A percentile compares a stretch with the other conserved stretches of the same genome.
These are phyloP conservation scores for Synchytrium microbalum DNA, from an alignment of 371 early-diverging fungal species.

Conservation along the genomic window DNA sequence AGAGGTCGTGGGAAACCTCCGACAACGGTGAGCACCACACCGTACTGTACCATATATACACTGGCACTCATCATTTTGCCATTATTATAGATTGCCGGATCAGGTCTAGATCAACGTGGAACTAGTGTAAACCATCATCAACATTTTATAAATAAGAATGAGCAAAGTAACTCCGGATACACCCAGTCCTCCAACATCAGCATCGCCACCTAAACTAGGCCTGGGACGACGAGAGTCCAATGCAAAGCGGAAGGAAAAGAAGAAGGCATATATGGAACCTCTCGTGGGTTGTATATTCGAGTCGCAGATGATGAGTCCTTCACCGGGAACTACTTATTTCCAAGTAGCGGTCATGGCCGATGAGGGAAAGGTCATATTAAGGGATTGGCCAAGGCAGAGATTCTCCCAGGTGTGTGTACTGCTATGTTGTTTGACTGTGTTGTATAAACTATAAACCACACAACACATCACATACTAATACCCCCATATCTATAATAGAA, in stretches of 20 bases:
- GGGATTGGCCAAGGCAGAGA: constrained; percentile 27
- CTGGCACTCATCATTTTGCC: no score
- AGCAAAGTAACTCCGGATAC: no score
- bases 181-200: no score
- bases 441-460: no score
- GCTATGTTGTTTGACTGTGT: background rate
- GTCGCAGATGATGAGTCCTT: constrained; percentile 13
- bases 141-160: no score
- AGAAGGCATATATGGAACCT: background rate
- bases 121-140: no score
- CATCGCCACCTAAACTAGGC: background rate
- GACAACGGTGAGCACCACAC: no score
- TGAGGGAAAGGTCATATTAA: constrained; percentile 13
- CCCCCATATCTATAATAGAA: constrained; percentile 7
- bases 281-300: constrained; percentile 6
- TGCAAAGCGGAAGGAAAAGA: background rate
- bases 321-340: constrained; percentile 20
- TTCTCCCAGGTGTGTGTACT: constrained; percentile 13
- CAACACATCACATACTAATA: constrained; percentile 4
- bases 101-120: no score
- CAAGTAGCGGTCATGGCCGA: constrained; percentile 16
- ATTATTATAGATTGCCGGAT: no score
- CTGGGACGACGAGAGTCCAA: background rate
- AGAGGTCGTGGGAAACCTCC: no score
- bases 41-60: no score